Evolutionary conservation across 108 stramenopile genomes (phyloP).

Genomic region (Cyclotella atomus): DNA sequence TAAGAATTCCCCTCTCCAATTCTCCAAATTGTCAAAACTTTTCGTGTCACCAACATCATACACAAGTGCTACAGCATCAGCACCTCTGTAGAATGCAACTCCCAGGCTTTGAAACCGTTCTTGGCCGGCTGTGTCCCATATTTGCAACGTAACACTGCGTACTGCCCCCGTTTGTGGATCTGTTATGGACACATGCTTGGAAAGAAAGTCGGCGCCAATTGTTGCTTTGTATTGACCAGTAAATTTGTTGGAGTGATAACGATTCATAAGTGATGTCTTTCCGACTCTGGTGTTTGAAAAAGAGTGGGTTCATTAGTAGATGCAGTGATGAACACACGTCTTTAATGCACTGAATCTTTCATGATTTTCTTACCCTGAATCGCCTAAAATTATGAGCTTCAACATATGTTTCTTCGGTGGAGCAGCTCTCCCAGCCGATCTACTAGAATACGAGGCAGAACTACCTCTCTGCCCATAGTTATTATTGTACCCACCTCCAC

Average conservation of each 20-base stretch:
- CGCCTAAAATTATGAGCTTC: conserved; percentile 96
- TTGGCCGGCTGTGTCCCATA: conserved; percentile 99
- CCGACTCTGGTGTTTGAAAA: conserved; percentile 76
- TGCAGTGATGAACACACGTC: too few species aligned
- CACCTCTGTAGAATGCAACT: conserved; percentile 97
- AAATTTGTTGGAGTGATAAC: conserved; percentile 94
- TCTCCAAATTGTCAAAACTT: conserved; percentile 93
- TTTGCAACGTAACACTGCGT: conserved; percentile 89
- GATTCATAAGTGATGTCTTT: conserved; percentile 98
- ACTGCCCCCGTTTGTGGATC: conserved; percentile 60
- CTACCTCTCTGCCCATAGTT: conserved; percentile 12
- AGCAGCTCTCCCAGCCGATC: conserved; percentile 22
- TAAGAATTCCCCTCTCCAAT: conserved; percentile 95
- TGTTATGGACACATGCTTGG: conserved; percentile 85
- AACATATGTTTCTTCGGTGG: conserved; percentile 84
- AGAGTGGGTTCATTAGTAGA: not conserved
- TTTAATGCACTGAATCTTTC: too few species aligned
- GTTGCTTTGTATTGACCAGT: conserved; percentile 98
- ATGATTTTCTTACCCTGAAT: conserved; percentile 91
- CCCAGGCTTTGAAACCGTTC: conserved; percentile 98
- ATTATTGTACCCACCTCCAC: conserved; percentile 1
- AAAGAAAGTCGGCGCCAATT: conserved; percentile 97
- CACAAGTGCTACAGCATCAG: conserved; percentile 97
- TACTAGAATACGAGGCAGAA: conserved; percentile 29
- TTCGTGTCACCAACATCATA: conserved; percentile 97